A percentile compares a stretch with the other conserved stretches of the same genome.
Evolutionary conservation across 768 basidiomycete species (phyloP).

Genomic region (Trametes coccinea): DNA sequence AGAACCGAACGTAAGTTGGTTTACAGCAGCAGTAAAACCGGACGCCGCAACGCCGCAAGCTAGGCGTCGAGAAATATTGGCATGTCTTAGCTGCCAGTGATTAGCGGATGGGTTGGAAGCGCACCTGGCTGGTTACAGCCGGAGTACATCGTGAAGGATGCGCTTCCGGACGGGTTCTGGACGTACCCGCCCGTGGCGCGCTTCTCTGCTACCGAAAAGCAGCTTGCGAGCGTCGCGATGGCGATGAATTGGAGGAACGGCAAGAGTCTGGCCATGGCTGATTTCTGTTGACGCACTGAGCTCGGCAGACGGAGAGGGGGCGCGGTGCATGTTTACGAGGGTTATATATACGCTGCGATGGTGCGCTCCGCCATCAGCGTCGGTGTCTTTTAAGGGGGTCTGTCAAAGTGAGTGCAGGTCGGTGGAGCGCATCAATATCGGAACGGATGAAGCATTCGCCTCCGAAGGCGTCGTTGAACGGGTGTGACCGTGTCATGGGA

Average conservation of each 20-base stretch:
- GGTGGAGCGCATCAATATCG: slow-evolving; percentile 13
- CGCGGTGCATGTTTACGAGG: neutral
- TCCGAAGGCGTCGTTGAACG: neutral
- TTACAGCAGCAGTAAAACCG: slow-evolving; percentile 59
- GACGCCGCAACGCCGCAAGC: slow-evolving; percentile 53
- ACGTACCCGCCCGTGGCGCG: slow-evolving; percentile 52
- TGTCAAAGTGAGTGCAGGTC: neutral
- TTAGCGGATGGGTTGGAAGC: neutral
- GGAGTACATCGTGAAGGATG: slow-evolving; percentile 60
- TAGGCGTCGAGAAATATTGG: slow-evolving; percentile 12
- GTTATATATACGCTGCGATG: neutral
- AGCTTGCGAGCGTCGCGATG: slow-evolving; percentile 18
- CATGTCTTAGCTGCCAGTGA: too few species aligned
- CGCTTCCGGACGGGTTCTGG: slow-evolving; percentile 50
- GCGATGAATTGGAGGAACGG: slow-evolving; percentile 13
- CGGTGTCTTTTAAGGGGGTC: neutral
- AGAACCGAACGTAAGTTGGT: slow-evolving; percentile 56
- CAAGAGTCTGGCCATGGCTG: slow-evolving; percentile 7
- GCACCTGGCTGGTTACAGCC: slow-evolving; percentile 52
- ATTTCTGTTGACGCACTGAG: neutral
- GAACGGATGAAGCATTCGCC: neutral
- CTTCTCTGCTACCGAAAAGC: slow-evolving; percentile 19
- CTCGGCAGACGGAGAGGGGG: neutral
- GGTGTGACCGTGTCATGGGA: neutral
- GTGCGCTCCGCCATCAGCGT: neutral